phyloP scores from a whole-genome alignment of 495 filamentous ascomycete species.

The Aspergillus ellipticus region DNA sequence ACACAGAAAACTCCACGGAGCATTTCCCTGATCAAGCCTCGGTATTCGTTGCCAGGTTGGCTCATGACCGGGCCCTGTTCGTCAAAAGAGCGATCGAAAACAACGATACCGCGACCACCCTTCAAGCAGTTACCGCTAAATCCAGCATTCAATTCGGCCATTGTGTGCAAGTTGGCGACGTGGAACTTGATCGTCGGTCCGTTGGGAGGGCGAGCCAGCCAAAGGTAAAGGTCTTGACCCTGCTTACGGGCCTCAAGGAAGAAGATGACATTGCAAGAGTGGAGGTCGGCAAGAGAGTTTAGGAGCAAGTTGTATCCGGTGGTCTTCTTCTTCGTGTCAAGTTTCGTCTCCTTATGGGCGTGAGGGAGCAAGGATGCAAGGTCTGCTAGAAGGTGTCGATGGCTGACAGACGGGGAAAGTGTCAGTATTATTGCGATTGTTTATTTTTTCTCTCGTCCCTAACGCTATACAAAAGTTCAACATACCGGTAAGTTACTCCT shows the following conservation, averaged over 20 bases:
- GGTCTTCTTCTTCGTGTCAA: slow-evolving; percentile 87
- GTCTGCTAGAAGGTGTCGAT: slow-evolving; percentile 90
- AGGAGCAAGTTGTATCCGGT: slow-evolving; percentile 72
- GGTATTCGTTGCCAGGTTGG: slow-evolving; percentile 40
- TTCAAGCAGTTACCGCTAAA: slow-evolving; percentile 97
- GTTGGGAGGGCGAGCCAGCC: slow-evolving; percentile 92
- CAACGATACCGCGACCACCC: slow-evolving; percentile 89
- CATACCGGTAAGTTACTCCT: slow-evolving; percentile 83
- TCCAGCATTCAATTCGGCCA: slow-evolving; percentile 78
- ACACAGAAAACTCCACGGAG: slow-evolving; percentile 92
- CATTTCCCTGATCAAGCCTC: slow-evolving; percentile 59
- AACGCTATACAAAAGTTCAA: not conserved
- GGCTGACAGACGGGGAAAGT: slow-evolving; percentile 48
- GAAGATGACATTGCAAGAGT: slow-evolving; percentile 97
- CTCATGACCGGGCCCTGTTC: slow-evolving; percentile 50
- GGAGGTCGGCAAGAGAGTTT: slow-evolving; percentile 94
- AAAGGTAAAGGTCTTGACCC: slow-evolving; percentile 88
- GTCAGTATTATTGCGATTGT: not conserved
- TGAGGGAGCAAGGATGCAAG: slow-evolving; percentile 87
- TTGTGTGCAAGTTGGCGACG: slow-evolving; percentile 72
- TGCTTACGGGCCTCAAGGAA: slow-evolving; percentile 93
- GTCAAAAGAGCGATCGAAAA: slow-evolving; percentile 86
- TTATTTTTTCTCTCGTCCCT: too few species aligned
- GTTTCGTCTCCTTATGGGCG: slow-evolving; percentile 88
- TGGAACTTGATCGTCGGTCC: slow-evolving; percentile 83